Percentiles rank a stretch among this genome's conserved stretches.
Conservation (phyloP, 306 rosid species). For the Medicago truncatula region DNA sequence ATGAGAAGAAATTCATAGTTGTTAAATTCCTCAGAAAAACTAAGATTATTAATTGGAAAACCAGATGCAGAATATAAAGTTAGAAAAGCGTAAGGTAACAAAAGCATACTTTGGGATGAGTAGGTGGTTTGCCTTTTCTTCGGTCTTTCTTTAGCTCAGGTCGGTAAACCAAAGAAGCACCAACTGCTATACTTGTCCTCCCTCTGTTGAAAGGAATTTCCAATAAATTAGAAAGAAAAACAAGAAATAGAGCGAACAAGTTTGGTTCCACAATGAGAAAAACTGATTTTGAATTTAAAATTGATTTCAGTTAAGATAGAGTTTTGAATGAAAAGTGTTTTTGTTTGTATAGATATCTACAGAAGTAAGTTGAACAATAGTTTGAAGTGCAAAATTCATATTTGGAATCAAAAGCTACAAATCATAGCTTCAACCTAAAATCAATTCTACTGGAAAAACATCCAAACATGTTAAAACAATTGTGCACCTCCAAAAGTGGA, state of each 20-base stretch:
- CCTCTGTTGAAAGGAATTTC: slow-evolving; percentile 63
- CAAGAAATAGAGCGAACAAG: background rate
- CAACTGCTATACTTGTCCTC: slow-evolving; percentile 89
- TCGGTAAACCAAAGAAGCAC: slow-evolving; percentile 64
- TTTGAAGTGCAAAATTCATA: no score
- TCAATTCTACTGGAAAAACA: no score
- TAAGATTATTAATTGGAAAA: background rate
- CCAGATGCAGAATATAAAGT: slow-evolving; percentile 1
- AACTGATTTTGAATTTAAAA: no score
- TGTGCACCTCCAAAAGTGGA: no score
- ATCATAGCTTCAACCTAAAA: no score
- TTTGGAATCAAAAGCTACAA: no score
- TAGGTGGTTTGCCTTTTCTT: slow-evolving; percentile 76
- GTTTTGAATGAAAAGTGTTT: no score
- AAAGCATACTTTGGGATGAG: slow-evolving; percentile 70
- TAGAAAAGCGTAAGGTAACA: slow-evolving; percentile 26
- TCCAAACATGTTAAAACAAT: no score
- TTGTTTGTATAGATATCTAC: no score
- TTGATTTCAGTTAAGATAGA: no score
- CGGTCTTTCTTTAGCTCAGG: slow-evolving; percentile 65
- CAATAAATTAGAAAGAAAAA: slow-evolving; percentile 5
- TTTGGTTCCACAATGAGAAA: background rate
- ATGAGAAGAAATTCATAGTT: background rate
- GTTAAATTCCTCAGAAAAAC: background rate
- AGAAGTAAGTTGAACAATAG: no score